Evolutionary conservation across 2,329 filamentous ascomycete species (phyloP).

Genomic region (Colletotrichum sp.): DNA sequence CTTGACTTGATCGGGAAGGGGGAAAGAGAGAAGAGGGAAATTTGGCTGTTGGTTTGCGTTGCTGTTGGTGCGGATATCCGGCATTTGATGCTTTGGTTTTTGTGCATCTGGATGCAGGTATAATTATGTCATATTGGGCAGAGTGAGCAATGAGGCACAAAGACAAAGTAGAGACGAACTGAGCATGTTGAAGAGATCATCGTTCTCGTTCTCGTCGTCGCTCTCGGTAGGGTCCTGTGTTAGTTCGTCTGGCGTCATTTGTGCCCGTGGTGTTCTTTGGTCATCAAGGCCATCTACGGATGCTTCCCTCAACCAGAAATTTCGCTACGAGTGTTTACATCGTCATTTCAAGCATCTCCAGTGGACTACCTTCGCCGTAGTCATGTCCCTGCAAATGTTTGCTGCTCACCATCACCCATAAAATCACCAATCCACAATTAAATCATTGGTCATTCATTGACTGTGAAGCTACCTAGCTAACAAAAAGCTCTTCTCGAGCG

Average conservation of each 20-base stretch:
- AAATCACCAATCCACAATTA: not conserved
- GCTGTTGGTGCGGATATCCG: not conserved
- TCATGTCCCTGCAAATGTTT: not conserved
- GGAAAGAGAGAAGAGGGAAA: not conserved
- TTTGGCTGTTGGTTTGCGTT: not conserved
- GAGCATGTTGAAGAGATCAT: not conserved
- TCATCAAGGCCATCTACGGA: no score
- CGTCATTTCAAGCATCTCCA: no score
- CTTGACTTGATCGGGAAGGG: not conserved
- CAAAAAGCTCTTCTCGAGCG: not conserved
- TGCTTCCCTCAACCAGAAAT: no score
- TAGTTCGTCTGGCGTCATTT: not conserved
- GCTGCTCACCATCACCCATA: not conserved
- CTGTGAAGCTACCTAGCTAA: not conserved
- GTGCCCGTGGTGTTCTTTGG: not conserved
- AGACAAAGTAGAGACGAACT: not conserved
- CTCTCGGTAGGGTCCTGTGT: not conserved
- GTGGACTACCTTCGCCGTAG: not conserved
- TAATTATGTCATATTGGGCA: not conserved
- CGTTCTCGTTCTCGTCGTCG: not conserved
- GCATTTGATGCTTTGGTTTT: not conserved
- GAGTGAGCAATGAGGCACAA: not conserved
- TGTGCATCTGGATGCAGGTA: not conserved
- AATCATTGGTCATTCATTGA: not conserved
- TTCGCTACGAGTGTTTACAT: no score